These are phyloP conservation scores for Fusarium virguliforme DNA, from an alignment of 2,329 filamentous ascomycete genomes.

Conservation along the genomic window DNA sequence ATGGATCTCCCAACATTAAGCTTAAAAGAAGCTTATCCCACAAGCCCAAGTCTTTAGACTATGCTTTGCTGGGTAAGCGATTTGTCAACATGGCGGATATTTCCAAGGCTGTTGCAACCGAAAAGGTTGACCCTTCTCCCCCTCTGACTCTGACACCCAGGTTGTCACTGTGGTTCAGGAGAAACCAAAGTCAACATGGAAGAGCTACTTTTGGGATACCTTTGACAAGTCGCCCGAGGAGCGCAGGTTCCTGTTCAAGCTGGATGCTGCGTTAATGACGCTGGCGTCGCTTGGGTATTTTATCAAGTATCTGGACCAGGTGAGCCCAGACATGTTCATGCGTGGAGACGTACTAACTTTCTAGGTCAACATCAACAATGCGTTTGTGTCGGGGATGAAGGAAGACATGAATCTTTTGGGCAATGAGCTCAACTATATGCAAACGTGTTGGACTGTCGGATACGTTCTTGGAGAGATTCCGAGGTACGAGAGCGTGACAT, in stretches of 20 bases:
- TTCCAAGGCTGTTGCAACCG: background rate
- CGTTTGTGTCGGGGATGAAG: constrained; percentile 62
- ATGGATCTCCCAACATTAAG: background rate
- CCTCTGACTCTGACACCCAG: constrained; percentile 17
- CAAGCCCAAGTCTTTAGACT: no score
- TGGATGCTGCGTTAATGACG: constrained; percentile 60
- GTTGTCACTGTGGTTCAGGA: constrained; percentile 29
- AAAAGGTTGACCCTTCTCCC: background rate
- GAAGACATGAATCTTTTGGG: constrained; percentile 66
- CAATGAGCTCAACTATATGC: constrained; percentile 65
- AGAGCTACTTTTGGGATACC: constrained; percentile 66
- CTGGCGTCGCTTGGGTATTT: constrained; percentile 59
- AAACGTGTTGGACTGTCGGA: constrained; percentile 71
- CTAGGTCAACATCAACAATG: constrained; percentile 50
- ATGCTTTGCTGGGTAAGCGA: background rate
- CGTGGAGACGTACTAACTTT: background rate
- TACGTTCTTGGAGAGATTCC: constrained; percentile 68
- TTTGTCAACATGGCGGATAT: background rate
- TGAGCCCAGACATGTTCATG: background rate
- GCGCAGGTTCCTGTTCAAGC: constrained; percentile 60
- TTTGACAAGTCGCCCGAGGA: constrained; percentile 63
- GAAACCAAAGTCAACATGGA: constrained; percentile 54
- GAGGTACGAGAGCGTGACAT: constrained; percentile 28
- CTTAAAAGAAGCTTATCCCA: constrained; percentile 30
- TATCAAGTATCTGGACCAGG: constrained; percentile 59